Evolutionary conservation across 2,329 filamentous ascomycete genomes (phyloP), one percentile per base, ranked within the genome.

Genomic region (Ophiosphaerella narmari): DNA sequence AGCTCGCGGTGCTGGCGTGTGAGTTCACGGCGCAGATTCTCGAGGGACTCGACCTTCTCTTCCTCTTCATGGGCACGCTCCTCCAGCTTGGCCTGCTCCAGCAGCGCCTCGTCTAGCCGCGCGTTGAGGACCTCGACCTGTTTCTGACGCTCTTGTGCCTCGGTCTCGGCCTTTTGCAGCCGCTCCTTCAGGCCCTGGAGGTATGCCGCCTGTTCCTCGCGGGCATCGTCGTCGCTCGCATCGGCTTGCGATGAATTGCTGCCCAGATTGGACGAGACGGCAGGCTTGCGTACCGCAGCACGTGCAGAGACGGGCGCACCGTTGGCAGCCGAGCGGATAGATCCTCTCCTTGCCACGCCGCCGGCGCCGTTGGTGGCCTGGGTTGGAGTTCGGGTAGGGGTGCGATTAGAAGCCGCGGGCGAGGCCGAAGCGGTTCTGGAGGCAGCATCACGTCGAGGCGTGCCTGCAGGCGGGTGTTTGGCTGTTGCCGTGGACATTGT

Each of bases 41-140:
- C 86, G 46, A 97, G 80, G 7, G 83, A 79, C 73, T 96, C 91
- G 50, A 93, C 83, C 67, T 87, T 86, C 72, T 93, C 90, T 54
- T 94, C 91, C 66, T 85, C 86, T 74, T 96, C 92, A 71, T 97
- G 92, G 39, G 89, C 81, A 57, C 85, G 86, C 71, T 97, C 93
- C 73, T 99, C 94, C 32, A 97, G 78, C 75, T 89, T 90, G 45
- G 84, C 84, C 66, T 96, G 92, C 72, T 97, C 91, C 60, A 85
- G 84, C 50, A 88, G 76, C 39, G 91, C 85, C 61, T 97, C 93
- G 68, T 97, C 91, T 7, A 97, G 82, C 63, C 90, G 86, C 59
- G 88, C 83, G 75, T 96, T 91, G 59, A 97, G 77, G 39, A 96
- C 87, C 51, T 94, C 89, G 46, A 86, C 79, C 76, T 97, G 91